Evolutionary conservation across 352 stramenopile species (phyloP).

Genomic region (Plasmopara muralis): DNA sequence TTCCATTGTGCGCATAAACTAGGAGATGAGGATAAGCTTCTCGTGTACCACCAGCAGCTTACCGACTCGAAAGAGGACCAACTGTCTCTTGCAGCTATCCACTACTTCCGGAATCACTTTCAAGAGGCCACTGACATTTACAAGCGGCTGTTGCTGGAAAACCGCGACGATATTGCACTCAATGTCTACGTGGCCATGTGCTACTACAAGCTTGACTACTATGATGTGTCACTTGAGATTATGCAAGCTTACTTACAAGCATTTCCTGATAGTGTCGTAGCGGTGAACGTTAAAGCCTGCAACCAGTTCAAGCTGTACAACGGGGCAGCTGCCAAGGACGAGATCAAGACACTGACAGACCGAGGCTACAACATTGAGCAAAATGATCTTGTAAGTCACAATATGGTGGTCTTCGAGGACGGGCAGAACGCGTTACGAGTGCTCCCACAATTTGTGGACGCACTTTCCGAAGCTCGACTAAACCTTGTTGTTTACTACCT

Average conservation of each 20-base stretch:
- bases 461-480: constrained; percentile 90
- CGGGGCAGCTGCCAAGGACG: constrained; percentile 91
- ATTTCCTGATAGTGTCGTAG: constrained; percentile 87
- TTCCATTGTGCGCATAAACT: constrained; percentile 93
- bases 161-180: constrained; percentile 93
- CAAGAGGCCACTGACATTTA: constrained; percentile 95
- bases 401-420: constrained; percentile 94
- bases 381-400: constrained; percentile 95
- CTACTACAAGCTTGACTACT: constrained; percentile 98
- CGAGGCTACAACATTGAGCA: constrained; percentile 83
- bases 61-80: constrained; percentile 90
- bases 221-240: constrained; percentile 96
- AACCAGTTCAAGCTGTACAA: constrained; percentile 97
- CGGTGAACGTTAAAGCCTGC: constrained; percentile 95
- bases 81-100: constrained; percentile 93
- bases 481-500: constrained; percentile 95
- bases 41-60: constrained; percentile 93
- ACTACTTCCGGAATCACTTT: constrained; percentile 93
- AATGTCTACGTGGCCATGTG: constrained; percentile 99
- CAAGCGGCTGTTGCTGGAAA: constrained; percentile 92
- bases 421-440: constrained; percentile 91
- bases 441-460: constrained; percentile 88
- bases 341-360: constrained; percentile 89
- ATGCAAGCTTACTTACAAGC: constrained; percentile 93
- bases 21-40: constrained; percentile 91